phyloP scores from a whole-genome alignment of 2,329 filamentous ascomycete species.

The Arthrobotrys iridis region DNA sequence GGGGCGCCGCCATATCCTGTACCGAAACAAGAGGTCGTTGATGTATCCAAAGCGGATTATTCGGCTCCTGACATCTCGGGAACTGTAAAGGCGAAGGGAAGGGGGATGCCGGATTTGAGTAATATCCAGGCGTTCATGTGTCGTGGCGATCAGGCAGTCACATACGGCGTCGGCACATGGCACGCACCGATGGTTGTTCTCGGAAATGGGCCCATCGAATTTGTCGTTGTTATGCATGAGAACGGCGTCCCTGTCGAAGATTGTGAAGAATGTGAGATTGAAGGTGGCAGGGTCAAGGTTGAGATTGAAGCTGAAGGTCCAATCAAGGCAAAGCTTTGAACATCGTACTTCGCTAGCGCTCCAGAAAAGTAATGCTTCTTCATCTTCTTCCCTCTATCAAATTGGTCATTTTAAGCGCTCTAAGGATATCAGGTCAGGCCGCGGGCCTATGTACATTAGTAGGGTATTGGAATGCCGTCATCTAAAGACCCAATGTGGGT shows the following conservation, averaged over 20 bases:
- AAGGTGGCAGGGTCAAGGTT: conserved; percentile 60
- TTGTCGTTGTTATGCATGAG: conserved; percentile 87
- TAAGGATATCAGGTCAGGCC: conserved; percentile 14
- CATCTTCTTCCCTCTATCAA: conserved; percentile 59
- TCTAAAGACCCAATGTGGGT: not conserved
- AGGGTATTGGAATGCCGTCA: conserved; percentile 11
- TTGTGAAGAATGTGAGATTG: conserved; percentile 77
- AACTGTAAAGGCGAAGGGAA: conserved; percentile 59
- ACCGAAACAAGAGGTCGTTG: not conserved
- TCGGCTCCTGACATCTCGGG: conserved; percentile 12
- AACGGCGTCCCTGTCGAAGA: conserved; percentile 86
- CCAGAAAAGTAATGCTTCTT: conserved; percentile 57
- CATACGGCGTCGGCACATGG: conserved; percentile 91
- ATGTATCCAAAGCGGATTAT: not conserved
- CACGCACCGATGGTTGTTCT: conserved; percentile 96
- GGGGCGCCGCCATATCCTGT: conserved; percentile 31
- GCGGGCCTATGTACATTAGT: conserved; percentile 30
- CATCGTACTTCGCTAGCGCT: conserved; percentile 18
- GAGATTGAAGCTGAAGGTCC: conserved; percentile 53
- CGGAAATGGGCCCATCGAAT: conserved; percentile 76
- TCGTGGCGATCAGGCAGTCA: conserved; percentile 81
- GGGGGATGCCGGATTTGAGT: conserved; percentile 76
- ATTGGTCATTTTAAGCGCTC: conserved; percentile 55
- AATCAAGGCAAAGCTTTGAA: conserved; percentile 32
- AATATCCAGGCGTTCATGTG: conserved; percentile 81